Evolutionary conservation across 1,284 basidiomycete species (phyloP).

Genomic region (Cryptococcus neoformans): DNA sequence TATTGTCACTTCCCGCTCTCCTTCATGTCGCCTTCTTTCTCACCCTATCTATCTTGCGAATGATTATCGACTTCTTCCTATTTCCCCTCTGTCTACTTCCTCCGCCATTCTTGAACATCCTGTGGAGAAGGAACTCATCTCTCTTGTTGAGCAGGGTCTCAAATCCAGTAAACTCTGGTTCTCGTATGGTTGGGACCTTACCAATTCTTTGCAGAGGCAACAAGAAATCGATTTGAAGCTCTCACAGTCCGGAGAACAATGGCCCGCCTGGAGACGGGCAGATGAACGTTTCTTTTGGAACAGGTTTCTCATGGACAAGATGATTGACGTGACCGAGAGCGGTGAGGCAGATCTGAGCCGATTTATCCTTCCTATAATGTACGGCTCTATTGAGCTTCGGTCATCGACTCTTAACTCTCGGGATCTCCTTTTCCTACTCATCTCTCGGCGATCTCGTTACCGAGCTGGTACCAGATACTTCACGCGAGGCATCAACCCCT

Average conservation of each 20-base stretch:
- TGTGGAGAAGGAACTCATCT: conserved; percentile 82
- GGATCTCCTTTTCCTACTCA: conserved; percentile 78
- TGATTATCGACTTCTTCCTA: conserved; percentile 86
- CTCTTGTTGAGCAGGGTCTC: conserved; percentile 82
- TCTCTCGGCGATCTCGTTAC: conserved; percentile 89
- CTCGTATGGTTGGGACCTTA: conserved; percentile 89
- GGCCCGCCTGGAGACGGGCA: conserved; percentile 55
- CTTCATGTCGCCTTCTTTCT: conserved; percentile 73
- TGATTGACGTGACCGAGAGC: conserved; percentile 49
- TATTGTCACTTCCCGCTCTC: conserved; percentile 79
- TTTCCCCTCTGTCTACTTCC: conserved; percentile 63
- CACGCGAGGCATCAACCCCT: conserved; percentile 81
- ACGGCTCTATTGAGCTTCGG: conserved; percentile 90
- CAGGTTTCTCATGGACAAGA: conserved; percentile 57
- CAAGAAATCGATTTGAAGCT: conserved; percentile 61
- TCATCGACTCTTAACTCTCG: conserved; percentile 72
- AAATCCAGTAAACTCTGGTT: conserved; percentile 79
- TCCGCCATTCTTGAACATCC: conserved; percentile 63
- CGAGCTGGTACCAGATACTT: conserved; percentile 98
- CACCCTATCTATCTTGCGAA: conserved; percentile 86
- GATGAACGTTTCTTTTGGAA: conserved; percentile 99
- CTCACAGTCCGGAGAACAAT: conserved; percentile 38
- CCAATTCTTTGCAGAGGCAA: conserved; percentile 83
- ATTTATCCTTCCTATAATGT: conserved; percentile 88
- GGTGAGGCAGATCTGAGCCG: conserved; percentile 52